Evolutionary conservation across 345 rosid genomes (phyloP), one percentile per base, ranked within the genome.

Genomic region (Sonneratia caseolaris): DNA sequence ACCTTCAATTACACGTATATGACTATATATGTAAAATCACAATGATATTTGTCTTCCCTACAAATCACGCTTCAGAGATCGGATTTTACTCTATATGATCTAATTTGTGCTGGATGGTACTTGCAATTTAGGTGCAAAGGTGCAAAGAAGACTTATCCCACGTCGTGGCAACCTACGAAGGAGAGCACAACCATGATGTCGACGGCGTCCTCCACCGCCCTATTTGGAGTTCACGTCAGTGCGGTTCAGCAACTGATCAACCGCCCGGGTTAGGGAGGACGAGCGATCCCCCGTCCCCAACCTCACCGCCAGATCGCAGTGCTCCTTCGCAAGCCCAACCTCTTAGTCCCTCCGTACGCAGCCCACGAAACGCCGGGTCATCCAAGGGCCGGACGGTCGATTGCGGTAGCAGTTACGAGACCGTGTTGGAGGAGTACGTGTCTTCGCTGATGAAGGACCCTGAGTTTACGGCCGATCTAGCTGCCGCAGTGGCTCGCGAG

Each of bases 141-240:
- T 79, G 82, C 69, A 38, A 14, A 56, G 86, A 79, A 49, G 86
- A 88, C 72, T n/a, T 53, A 42, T 82, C 88, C 35, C 1, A 80
- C 27, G 64, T 88, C 3, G 73, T 81, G 10, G 89, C 81, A 64
- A 88, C 79, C 0, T 88, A 88, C n/a, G 89, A 88, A 70, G 92
- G 92, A 68, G 79, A 78, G 70, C 92, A 88, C 79, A 88, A 81
- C 75, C 92, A 88, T 43, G 72, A 72, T 4, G 36, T 27, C 0
- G 61, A 43, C 3, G n/a, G 35, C n/a, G 70, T 12, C 70, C 5
- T 37, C 66, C 40, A 55, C 2, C 21, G 49, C 42, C 51, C 24
- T 36, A 66, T 15, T 21, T 12, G 10, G 4, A n/a, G 7, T 24
- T 40, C 42, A 67, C 70, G 7, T 13, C 42, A 27, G 35, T n/a